A percentile compares a stretch with the other conserved stretches of the same genome.
phyloP scores from a whole-genome alignment of 352 stramenopile genomes.

The Phytophthora hybrid region DNA sequence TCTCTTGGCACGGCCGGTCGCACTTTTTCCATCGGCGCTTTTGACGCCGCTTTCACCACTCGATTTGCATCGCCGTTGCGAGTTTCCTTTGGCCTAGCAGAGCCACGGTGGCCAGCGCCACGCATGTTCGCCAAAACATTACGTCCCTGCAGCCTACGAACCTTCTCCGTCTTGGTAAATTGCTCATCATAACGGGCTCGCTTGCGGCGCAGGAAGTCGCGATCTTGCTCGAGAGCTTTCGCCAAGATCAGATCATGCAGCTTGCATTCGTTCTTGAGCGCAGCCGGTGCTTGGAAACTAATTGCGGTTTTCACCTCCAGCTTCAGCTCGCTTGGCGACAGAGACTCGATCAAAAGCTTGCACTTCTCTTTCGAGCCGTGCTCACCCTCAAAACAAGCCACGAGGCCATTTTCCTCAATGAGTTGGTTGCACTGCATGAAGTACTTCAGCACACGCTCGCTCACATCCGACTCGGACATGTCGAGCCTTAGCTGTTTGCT shows the following conservation, averaged over 20 bases:
- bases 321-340: conserved; percentile 13
- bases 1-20: neutral
- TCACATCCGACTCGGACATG: neutral
- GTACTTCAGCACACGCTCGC: neutral
- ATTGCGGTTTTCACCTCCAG: conserved; percentile 16
- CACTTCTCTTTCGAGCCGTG: conserved; percentile 12
- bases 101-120: neutral
- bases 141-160: neutral
- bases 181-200: conserved; percentile 16
- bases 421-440: neutral
- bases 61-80: neutral
- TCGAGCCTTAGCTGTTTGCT: neutral
- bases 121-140: neutral
- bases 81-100: neutral
- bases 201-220: conserved; percentile 12
- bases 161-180: neutral
- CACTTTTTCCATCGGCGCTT: neutral
- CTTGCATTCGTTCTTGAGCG: conserved; percentile 11
- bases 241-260: conserved; percentile 16
- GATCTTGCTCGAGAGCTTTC: conserved; percentile 19
- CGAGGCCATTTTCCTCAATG: neutral
- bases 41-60: neutral
- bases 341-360: conserved; percentile 16
- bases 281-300: conserved; percentile 9
- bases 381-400: conserved; percentile 1